Percentiles rank a stretch among this genome's conserved stretches.
phyloP scores from a whole-genome alignment of 2,329 filamentous ascomycete genomes.

The Cladosporium sp. region DNA sequence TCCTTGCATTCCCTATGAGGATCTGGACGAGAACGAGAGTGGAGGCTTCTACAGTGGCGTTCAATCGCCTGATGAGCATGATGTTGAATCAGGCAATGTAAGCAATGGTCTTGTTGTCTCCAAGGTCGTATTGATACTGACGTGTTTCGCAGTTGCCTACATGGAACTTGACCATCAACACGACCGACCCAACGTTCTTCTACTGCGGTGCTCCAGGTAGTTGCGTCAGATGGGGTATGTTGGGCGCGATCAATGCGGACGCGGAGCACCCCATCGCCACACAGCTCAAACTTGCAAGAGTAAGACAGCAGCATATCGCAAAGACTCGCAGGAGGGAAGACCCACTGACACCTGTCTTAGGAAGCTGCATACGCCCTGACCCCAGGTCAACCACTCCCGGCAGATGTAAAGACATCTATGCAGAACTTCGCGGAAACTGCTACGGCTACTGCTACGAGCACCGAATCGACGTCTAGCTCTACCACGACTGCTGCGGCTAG shows the following conservation, averaged over 20 bases:
- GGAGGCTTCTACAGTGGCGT: constrained; percentile 30
- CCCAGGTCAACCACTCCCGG: constrained; percentile 45
- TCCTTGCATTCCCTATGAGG: constrained; percentile 43
- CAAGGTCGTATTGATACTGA: not conserved
- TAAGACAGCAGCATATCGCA: too few relatives aligned
- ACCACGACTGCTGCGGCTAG: constrained; percentile 23
- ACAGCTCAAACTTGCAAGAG: constrained; percentile 34
- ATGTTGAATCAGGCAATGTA: constrained; percentile 11
- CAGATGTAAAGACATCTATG: constrained; percentile 37
- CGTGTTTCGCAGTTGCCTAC: constrained; percentile 25
- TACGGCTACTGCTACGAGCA: constrained; percentile 25
- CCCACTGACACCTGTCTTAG: too few relatives aligned
- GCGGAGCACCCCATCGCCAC: constrained; percentile 30
- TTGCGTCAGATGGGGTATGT: constrained; percentile 68
- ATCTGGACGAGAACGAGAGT: constrained; percentile 24
- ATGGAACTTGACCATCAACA: constrained; percentile 53
- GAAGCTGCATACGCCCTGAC: constrained; percentile 37
- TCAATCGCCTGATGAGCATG: constrained; percentile 1
- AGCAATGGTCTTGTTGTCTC: not conserved
- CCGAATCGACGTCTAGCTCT: constrained; percentile 24
- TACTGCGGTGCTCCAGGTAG: constrained; percentile 70
- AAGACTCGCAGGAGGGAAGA: too few relatives aligned
- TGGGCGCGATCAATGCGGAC: constrained; percentile 72
- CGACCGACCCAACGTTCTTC: constrained; percentile 66
- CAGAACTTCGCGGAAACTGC: constrained; percentile 29